phyloP scores from a whole-genome alignment of 257 asterid genomes.

The Solanum sejunctum region DNA sequence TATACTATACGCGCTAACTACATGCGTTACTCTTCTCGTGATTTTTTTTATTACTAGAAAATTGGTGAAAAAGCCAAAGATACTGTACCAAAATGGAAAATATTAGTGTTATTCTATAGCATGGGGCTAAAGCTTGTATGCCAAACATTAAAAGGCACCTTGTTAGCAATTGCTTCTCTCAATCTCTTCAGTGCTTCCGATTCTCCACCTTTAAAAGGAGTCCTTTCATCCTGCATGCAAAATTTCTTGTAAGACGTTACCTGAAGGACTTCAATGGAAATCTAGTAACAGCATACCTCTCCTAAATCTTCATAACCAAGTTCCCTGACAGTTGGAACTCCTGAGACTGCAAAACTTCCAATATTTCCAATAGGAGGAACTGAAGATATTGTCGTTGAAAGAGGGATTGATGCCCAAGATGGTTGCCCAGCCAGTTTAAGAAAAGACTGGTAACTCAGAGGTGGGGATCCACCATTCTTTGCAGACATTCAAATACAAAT shows the following conservation, averaged over 20 bases:
- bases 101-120: neutral
- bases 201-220: conserved; percentile 92
- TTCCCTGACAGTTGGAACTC: conserved; percentile 61
- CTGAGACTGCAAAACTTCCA: conserved; percentile 33
- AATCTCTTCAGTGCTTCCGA: conserved; percentile 80
- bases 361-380: conserved; percentile 69
- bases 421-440: conserved; percentile 85
- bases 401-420: conserved; percentile 57
- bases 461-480: conserved; percentile 90
- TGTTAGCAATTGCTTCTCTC: conserved; percentile 53
- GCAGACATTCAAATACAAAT: neutral
- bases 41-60: neutral
- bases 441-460: conserved; percentile 77
- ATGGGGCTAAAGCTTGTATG: neutral
- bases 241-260: neutral
- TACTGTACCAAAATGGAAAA: neutral
- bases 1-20: too few species aligned
- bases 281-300: conserved; percentile 32
- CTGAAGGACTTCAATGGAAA: neutral
- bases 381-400: conserved; percentile 23
- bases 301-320: conserved; percentile 59
- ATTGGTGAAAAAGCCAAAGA: neutral
- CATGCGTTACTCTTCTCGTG: too few species aligned
- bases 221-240: conserved; percentile 41
- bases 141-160: conserved; percentile 25